Evolutionary conservation across 805 yeast species (phyloP).

Genomic region (Candida tammaniensis): DNA sequence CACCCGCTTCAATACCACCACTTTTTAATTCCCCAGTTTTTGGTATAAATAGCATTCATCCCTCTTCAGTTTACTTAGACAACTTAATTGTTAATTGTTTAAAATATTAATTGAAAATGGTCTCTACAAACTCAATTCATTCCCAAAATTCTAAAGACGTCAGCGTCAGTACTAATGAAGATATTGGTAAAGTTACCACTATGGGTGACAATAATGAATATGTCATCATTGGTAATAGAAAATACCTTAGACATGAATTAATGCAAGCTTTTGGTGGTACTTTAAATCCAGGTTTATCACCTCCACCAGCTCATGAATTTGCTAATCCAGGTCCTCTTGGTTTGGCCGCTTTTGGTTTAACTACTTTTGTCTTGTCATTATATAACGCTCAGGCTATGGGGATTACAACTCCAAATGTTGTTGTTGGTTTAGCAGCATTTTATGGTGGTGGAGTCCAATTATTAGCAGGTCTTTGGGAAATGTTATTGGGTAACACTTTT

Average conservation of each 20-base stretch:
- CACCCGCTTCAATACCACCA: no score
- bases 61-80: no score
- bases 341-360: slow-evolving; percentile 59
- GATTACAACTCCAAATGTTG: slow-evolving; percentile 49
- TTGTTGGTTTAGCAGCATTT: slow-evolving; percentile 58
- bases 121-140: slow-evolving; percentile 17
- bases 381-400: slow-evolving; percentile 58
- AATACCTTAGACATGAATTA: slow-evolving; percentile 36
- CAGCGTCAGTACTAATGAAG: slow-evolving; percentile 9
- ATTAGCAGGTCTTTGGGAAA: slow-evolving; percentile 68
- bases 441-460: slow-evolving; percentile 65
- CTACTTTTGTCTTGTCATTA: slow-evolving; percentile 61
- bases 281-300: slow-evolving; percentile 33
- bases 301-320: slow-evolving; percentile 52
- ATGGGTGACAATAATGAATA: slow-evolving; percentile 36
- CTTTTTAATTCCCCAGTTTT: no score
- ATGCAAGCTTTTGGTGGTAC: slow-evolving; percentile 41
- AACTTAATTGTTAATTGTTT: no score
- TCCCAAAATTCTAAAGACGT: slow-evolving; percentile 17
- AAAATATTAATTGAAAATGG: no score
- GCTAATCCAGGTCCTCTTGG: slow-evolving; percentile 73
- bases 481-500: slow-evolving; percentile 62
- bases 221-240: slow-evolving; percentile 31
- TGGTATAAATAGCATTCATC: no score
- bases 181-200: slow-evolving; percentile 24